Base-by-base conservation (phyloP, 768 basidiomycete genomes). In the Serendipita sp. region DNA sequence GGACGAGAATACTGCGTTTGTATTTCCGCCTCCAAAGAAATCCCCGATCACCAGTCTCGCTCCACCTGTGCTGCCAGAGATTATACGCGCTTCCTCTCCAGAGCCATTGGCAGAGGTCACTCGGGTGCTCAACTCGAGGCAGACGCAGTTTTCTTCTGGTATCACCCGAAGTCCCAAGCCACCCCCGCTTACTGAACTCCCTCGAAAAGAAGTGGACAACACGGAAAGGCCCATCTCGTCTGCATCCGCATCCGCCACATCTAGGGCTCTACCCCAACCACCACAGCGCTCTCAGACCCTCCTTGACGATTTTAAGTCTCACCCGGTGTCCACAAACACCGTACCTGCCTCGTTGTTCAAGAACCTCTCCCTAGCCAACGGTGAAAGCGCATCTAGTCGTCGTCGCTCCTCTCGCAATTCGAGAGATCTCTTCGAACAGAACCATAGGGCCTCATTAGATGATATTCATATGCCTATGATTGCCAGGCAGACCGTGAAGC, bases 331-430 rank as follows among this genome's bases (percentile, higher is more conserved):
- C 15, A 83, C 77, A 38, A 89, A 88, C 69, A 92, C 87, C 3
- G 85, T 91, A 7, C 90, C 90, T 18, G 90, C 90, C 38, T 88
- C 88, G 1, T 70, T 92, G 65, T 92, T 92, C 80, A 68, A 66
- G 56, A 91, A 91, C 37, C 56, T 60, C 34, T 8, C 48, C 16
- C 10, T 53, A 16, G 5, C 48, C 18, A 53, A 53, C 16, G 48
- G 32, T 75, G 86, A 88, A 10, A 77, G 89, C 60, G 83, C 80
- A 32, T 80, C 75, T 63, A 69, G 68, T 54, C 51, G 32, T 18
- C 74, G 74, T 47, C 85, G 87, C 54, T 90, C 89, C 24, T 79
- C 88, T 44, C 78, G 90, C 65, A 78, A 82, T 71, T 90, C 88
- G 8, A 81, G 81, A 48, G 90, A 91, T 66, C 78, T 84, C 60